Evolutionary conservation across 148 eudicot genomes (phyloP).

Genomic region (Vaccinium vitisidaea): DNA sequence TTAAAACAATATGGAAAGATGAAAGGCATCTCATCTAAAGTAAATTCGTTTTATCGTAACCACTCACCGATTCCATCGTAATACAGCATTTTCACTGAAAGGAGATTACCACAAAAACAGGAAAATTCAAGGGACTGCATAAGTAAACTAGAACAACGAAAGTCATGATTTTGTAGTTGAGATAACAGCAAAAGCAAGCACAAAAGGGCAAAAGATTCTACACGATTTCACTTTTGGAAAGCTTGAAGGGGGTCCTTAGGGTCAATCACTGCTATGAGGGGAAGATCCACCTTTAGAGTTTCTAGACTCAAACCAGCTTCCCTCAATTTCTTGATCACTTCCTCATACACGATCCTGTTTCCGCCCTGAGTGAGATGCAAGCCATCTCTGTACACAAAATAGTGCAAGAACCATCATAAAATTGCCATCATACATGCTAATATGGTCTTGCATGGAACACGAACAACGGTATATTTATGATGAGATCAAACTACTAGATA

Average conservation of each 20-base stretch:
- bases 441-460: background rate
- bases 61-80: background rate
- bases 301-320: conserved; percentile 54
- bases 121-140: background rate
- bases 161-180: background rate
- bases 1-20: background rate
- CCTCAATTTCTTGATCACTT: conserved; percentile 48
- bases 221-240: conserved; percentile 25
- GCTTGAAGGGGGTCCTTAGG: conserved; percentile 62
- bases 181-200: background rate
- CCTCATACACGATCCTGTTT: conserved; percentile 70
- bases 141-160: background rate
- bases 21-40: background rate
- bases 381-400: conserved; percentile 62
- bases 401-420: background rate
- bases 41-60: background rate
- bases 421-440: background rate
- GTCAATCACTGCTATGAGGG: conserved; percentile 52
- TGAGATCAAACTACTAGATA: background rate
- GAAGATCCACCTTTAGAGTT: conserved; percentile 63
- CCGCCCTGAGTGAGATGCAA: conserved; percentile 69
- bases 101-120: background rate
- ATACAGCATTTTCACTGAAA: background rate
- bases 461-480: background rate
- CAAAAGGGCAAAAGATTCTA: background rate